phyloP scores from a whole-genome alignment of 306 rosid species.

The Quercus engelmannii region DNA sequence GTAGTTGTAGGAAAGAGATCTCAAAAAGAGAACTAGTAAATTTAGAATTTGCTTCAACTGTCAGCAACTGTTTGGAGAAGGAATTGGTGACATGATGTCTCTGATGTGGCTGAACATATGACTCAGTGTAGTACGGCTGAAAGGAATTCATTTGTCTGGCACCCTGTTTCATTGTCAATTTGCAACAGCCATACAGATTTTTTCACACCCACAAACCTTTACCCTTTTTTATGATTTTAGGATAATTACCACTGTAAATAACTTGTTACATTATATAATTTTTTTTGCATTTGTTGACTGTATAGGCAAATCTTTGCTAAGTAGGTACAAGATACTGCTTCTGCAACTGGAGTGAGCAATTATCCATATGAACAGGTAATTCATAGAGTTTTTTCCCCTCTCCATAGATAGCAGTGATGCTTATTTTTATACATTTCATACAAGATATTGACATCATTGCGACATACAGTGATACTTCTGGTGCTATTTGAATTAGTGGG shows the following conservation, averaged over 20 bases:
- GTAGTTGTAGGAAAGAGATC: not conserved
- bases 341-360: conserved; percentile 31
- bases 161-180: not conserved
- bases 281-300: conserved; percentile 14
- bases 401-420: conserved; percentile 14
- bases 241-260: not conserved
- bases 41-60: not conserved
- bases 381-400: conserved; percentile 1
- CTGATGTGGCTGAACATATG: not conserved
- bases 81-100: not conserved
- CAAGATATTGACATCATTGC: conserved; percentile 86
- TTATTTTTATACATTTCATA: conserved; percentile 28
- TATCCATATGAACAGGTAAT: conserved; percentile 30
- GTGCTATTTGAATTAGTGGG: conserved; percentile 61
- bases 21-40: not conserved
- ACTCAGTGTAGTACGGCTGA: not conserved
- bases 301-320: conserved; percentile 16
- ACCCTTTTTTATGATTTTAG: not conserved
- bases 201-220: not conserved
- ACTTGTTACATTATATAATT: too few relatives aligned
- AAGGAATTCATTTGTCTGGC: not conserved
- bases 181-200: not conserved
- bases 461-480: conserved; percentile 64
- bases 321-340: conserved; percentile 45
- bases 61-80: not conserved